Evolutionary conservation across 1,139 yeast species (phyloP), one percentile per base, ranked within the genome.

Genomic region (Diutina siamensis): DNA sequence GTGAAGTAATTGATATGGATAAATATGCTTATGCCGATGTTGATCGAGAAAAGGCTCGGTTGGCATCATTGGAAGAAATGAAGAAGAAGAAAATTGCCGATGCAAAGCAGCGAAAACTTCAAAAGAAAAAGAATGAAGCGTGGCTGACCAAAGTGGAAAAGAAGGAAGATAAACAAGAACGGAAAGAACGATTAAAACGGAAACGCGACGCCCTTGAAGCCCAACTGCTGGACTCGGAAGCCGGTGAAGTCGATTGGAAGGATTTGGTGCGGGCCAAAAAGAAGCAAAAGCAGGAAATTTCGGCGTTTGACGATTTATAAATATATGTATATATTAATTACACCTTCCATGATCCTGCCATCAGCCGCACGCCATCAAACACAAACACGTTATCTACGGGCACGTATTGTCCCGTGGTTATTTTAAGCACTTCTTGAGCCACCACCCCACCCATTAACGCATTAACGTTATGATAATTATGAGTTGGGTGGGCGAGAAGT

Each of bases 191-290:
- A 60, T 57, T 81, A 71, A 75, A 76, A 62, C 57, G 80, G 52
- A 73, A 79, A 59, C 67, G 85, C 59, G 77, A 83, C 60, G 77
- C 78, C 7, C 74, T 76, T 36, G 85, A 79, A 58, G 69, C 71
- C 47, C 75, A 71, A 41, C 51, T 70, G 48, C 57, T 71, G 3
- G 72, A 67, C 22, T 83, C 74, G 31, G 78, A 78, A 20, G 83
- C 78, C 33, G 63, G 69, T 1, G 73, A 70, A 48, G 74, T 68
- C 31, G 98, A 92, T 62, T 92, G 98, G 98, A 92, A 92, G 63
- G 94, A 85, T 41, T 58, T 83, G 40, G 82, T 89, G 1, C 68
- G 78, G 51, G 74, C 72, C 45, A 79, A 71, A 51, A 87, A 86
- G 58, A 78, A 72, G 61, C 70, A 67, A 50, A 77, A 76, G 55